Conservation (phyloP, 2,329 filamentous ascomycete genomes). For the Chrysoporthe austroafricana region DNA sequence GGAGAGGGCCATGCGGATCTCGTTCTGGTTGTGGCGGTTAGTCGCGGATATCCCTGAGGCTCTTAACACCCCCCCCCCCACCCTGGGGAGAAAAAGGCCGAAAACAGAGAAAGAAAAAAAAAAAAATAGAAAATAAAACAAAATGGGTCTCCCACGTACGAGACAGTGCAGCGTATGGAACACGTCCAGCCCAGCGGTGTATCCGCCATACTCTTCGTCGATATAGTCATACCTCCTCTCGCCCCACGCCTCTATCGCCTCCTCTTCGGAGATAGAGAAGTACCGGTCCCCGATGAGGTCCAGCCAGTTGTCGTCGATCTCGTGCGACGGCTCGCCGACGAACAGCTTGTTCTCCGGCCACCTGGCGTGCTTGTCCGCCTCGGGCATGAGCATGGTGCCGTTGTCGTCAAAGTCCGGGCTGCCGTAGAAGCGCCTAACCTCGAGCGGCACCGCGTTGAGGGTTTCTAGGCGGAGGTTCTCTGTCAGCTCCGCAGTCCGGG, state of each 20-base stretch:
- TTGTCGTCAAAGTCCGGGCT: slow-evolving; percentile 27
- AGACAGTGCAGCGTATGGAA: slow-evolving; percentile 33
- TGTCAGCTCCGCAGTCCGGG: slow-evolving; percentile 7
- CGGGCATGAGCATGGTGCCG: slow-evolving; percentile 22
- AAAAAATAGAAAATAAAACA: background rate
- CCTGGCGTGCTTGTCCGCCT: slow-evolving; percentile 12
- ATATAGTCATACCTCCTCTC: slow-evolving; percentile 22
- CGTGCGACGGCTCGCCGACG: slow-evolving; percentile 17
- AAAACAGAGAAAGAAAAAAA: background rate
- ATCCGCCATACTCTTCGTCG: slow-evolving; percentile 26
- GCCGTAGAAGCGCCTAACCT: slow-evolving; percentile 23
- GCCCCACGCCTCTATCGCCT: slow-evolving; percentile 25
- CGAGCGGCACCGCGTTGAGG: slow-evolving; percentile 18
- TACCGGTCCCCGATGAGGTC: slow-evolving; percentile 26
- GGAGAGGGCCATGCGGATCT: slow-evolving; percentile 30
- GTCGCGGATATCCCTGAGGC: too few relatives aligned
- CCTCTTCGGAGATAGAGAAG: slow-evolving; percentile 25
- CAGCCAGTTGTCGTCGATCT: slow-evolving; percentile 27
- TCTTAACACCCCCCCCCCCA: background rate
- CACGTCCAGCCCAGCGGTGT: slow-evolving; percentile 30
- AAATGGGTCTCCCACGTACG: slow-evolving; percentile 3
- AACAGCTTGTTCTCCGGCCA: slow-evolving; percentile 26
- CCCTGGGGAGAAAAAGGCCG: too few relatives aligned
- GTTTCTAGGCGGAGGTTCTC: slow-evolving; percentile 2
- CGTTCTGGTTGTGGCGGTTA: slow-evolving; percentile 23